Base-by-base conservation (phyloP, 2,329 filamentous ascomycete species). In the Colletotrichum abscissum region DNA sequence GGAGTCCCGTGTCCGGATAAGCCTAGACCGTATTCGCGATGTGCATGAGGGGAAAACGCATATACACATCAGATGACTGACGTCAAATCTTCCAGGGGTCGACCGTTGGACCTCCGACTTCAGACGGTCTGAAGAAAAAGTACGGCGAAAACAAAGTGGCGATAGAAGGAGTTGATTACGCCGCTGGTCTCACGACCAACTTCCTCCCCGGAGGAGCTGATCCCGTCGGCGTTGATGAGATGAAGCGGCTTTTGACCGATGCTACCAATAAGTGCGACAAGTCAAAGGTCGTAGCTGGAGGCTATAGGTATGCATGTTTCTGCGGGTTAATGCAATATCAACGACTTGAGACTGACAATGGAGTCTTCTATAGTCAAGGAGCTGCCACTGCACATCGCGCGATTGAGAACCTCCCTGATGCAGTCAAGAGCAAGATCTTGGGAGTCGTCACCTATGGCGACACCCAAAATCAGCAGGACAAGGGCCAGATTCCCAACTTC, bases 261-360 rank as follows among this genome's bases (percentile, higher is more conserved):
- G 83, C 81, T 2, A 79, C 80, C 49, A 75, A 73, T 3, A 81
- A 83, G 64, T 85, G 83, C 71, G 81, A 81, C 5, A 69, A 76
- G 63, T 80, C 81, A 2, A 78, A 77, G 5, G 76, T 85, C 46
- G 79, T 84, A 5, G 79, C 80, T 22, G 82, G 81, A 12, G 84
- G 83, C 6, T 85, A 85, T 74, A 81, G 77, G 78, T 78, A n/a
- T 35, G 68, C 5, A 24, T 30, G 2, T 16, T 16, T 0, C 24
- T 9, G 26, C 4, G 24, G 28, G 28, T 9, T 42, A 30, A 16
- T 30, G 42, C 62, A 38, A 42, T 12, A 26, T 35, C 24, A 16
- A 33, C n/a, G 42, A 28, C 19, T 19, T 67, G 33, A 26, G n/a
- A 56, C 55, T 24, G 14, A 49, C 56, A 59, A 7, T 11, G 14